phyloP scores from a whole-genome alignment of 1,139 yeast species.

The Schizosaccharomyces versatilis region DNA sequence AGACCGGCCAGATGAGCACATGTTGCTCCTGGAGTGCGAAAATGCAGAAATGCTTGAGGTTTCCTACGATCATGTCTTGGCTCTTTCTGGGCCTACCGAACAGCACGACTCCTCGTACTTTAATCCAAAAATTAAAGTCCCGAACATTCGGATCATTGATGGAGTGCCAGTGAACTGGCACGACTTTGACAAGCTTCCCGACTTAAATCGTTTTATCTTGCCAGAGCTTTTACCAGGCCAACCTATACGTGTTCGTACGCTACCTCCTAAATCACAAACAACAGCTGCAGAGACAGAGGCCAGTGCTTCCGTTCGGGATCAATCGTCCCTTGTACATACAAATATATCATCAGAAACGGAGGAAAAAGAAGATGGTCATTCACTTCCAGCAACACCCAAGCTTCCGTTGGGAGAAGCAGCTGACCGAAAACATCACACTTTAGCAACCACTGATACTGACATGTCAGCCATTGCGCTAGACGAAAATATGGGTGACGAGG shows the following conservation, averaged over 20 bases:
- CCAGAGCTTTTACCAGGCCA: constrained; percentile 1
- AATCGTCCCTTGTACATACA: no score
- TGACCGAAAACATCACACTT: no score
- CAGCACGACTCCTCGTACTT: neutral
- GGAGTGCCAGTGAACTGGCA: constrained; percentile 1
- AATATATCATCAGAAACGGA: no score
- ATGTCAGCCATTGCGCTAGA: no score
- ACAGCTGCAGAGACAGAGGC: no score
- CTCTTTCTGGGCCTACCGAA: neutral
- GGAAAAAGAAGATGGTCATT: no score
- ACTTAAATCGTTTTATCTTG: neutral
- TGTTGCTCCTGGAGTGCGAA: neutral
- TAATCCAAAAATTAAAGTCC: constrained; percentile 1
- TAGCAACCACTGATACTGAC: no score
- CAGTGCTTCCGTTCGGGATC: no score
- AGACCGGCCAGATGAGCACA: neutral
- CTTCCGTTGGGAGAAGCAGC: no score
- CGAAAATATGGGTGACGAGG: no score
- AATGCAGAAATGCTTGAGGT: neutral
- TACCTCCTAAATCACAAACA: neutral
- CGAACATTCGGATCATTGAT: neutral
- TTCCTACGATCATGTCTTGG: neutral
- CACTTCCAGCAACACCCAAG: no score
- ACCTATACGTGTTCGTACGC: neutral
- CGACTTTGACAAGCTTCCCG: neutral